Conservation (phyloP, 2,329 filamentous ascomycete species). For the Aspergillus calidoustus region DNA sequence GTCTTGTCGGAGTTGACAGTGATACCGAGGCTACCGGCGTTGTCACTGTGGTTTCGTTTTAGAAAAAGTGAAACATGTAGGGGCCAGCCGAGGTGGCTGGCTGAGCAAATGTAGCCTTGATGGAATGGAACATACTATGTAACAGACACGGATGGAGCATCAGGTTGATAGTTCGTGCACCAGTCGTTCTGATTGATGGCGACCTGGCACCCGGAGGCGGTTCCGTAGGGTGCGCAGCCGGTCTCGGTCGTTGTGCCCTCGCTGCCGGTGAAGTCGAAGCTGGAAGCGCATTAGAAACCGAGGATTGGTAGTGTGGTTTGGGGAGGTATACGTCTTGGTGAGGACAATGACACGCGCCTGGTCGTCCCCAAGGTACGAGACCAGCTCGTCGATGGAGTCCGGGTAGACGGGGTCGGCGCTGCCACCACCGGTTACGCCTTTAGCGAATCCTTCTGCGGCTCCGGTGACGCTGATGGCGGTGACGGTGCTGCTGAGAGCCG, state of each 20-base stretch:
- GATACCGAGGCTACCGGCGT: conserved; percentile 57
- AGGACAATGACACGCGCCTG: conserved; percentile 61
- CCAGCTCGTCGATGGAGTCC: conserved; percentile 59
- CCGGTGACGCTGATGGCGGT: conserved; percentile 30
- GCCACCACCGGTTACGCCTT: conserved; percentile 65
- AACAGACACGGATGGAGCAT: conserved; percentile 52
- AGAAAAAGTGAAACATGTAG: neutral
- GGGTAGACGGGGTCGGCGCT: conserved; percentile 60
- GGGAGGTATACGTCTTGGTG: conserved; percentile 22
- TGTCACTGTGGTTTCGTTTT: conserved; percentile 48
- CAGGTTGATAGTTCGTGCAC: conserved; percentile 64
- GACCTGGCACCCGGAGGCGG: conserved; percentile 58
- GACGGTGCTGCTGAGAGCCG: conserved; percentile 23
- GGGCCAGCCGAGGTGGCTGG: neutral
- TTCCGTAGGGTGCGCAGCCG: conserved; percentile 63
- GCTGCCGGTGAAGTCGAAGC: conserved; percentile 28
- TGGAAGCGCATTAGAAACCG: neutral
- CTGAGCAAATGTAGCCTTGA: neutral
- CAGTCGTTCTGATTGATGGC: conserved; percentile 65
- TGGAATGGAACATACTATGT: conserved; percentile 31
- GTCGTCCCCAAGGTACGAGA: conserved; percentile 62
- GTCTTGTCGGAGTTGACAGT: conserved; percentile 63
- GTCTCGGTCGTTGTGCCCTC: conserved; percentile 50
- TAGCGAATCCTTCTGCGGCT: conserved; percentile 53
- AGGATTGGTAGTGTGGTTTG: neutral